phyloP scores from a whole-genome alignment of 2,329 filamentous ascomycete genomes.

The Hyphodiscus sp. region DNA sequence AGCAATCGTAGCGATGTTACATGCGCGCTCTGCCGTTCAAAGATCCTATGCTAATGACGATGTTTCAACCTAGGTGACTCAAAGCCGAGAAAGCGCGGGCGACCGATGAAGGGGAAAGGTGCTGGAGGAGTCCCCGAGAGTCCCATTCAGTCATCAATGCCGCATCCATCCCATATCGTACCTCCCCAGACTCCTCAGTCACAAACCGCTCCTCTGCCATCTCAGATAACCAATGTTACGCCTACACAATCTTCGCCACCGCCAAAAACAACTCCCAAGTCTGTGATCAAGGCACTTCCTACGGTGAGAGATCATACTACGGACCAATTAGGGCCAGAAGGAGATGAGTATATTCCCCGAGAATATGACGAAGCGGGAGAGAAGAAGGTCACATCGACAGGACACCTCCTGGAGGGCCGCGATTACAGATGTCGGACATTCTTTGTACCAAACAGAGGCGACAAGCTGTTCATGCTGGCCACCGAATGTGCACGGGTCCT shows the following conservation, averaged over 20 bases:
- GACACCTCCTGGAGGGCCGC: constrained; percentile 72
- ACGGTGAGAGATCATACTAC: constrained; percentile 97
- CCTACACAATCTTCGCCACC: constrained; percentile 57
- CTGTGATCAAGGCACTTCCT: constrained; percentile 85
- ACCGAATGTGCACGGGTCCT: constrained; percentile 94
- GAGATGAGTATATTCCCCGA: constrained; percentile 90
- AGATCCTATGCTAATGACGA: constrained; percentile 16
- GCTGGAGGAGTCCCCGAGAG: constrained; percentile 49
- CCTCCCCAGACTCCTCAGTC: constrained; percentile 51
- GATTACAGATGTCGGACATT: constrained; percentile 94
- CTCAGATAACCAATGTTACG: constrained; percentile 26
- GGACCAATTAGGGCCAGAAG: constrained; percentile 81
- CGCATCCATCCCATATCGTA: constrained; percentile 35
- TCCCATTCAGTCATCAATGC: constrained; percentile 46
- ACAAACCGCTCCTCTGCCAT: constrained; percentile 26
- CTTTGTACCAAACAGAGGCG: constrained; percentile 79
- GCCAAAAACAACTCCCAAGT: constrained; percentile 75
- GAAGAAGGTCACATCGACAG: constrained; percentile 82
- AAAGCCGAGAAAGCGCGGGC: constrained; percentile 34
- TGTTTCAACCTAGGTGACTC: constrained; percentile 34
- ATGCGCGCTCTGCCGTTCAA: constrained; percentile 14
- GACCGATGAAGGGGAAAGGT: constrained; percentile 28
- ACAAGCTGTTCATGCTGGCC: constrained; percentile 97
- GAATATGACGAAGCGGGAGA: constrained; percentile 91
- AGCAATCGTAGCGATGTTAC: constrained; percentile 21